These are phyloP conservation scores for Brassica cretica DNA, from an alignment of 345 rosid species.

Conservation along the genomic window DNA sequence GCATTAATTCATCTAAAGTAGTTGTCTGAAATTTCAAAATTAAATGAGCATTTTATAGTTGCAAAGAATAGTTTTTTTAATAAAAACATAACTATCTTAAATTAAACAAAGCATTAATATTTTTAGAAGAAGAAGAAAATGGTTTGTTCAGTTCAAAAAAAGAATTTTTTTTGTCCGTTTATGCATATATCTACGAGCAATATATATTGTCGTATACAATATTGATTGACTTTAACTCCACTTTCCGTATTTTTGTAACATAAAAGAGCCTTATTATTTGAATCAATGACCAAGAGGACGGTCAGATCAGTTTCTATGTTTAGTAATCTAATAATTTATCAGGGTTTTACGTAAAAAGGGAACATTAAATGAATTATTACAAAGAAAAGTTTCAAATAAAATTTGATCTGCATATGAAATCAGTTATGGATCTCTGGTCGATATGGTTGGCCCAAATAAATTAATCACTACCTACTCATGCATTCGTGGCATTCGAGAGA, in stretches of 20 bases:
- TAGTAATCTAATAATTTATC: conserved; percentile 7
- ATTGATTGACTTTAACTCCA: conserved; percentile 16
- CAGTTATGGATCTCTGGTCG: conserved; percentile 21
- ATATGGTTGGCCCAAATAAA: conserved; percentile 38
- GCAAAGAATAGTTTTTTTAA: too few species aligned
- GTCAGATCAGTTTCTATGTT: conserved; percentile 29
- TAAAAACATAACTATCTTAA: neutral
- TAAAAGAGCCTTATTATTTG: conserved; percentile 12
- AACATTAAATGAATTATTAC: conserved; percentile 17
- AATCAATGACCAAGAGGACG: conserved; percentile 24
- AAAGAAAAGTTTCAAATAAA: conserved; percentile 11
- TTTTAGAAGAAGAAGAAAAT: neutral
- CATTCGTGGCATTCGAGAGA: conserved; percentile 25
- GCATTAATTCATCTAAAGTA: conserved; percentile 28
- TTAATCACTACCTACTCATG: conserved; percentile 29
- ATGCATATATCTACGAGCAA: neutral
- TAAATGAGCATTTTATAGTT: neutral
- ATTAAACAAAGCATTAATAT: neutral
- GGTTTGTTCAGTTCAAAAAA: neutral
- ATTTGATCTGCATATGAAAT: neutral
- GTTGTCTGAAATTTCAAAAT: conserved; percentile 11
- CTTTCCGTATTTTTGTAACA: conserved; percentile 29
- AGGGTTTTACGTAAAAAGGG: conserved; percentile 17
- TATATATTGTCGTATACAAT: neutral
- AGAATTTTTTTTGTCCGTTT: conserved; percentile 6